Percentiles rank a stretch among this genome's conserved stretches.
Evolutionary conservation across 768 basidiomycete species (phyloP).

Genomic region (Pisolithus tinctorius): DNA sequence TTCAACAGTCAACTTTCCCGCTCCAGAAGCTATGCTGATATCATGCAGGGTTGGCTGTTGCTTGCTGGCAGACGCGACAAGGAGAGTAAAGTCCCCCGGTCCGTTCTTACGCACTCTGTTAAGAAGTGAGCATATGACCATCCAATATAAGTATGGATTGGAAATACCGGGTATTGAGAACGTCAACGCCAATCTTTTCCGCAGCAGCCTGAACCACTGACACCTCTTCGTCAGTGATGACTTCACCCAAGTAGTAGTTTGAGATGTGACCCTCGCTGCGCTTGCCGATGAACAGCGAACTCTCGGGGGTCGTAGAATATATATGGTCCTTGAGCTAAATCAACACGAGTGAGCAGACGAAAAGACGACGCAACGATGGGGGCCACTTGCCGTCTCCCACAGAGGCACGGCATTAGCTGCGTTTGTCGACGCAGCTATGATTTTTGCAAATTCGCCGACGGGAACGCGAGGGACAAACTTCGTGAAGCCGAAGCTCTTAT

Average conservation of each 20-base stretch:
- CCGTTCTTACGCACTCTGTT: slow-evolving; percentile 66
- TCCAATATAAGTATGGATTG: not conserved
- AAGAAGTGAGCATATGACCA: not conserved
- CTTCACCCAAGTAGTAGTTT: slow-evolving; percentile 78
- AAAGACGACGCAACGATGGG: not conserved
- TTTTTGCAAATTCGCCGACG: slow-evolving; percentile 52
- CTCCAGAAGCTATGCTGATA: slow-evolving; percentile 34
- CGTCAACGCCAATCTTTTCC: slow-evolving; percentile 68
- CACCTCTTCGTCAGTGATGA: slow-evolving; percentile 72
- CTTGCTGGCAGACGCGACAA: slow-evolving; percentile 62
- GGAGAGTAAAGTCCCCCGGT: slow-evolving; percentile 54
- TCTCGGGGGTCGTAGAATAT: slow-evolving; percentile 59
- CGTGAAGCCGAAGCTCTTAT: slow-evolving; percentile 76
- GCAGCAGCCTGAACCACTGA: slow-evolving; percentile 66
- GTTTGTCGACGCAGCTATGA: slow-evolving; percentile 57
- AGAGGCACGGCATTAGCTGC: slow-evolving; percentile 46
- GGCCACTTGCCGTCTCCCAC: slow-evolving; percentile 51
- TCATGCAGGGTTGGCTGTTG: slow-evolving; percentile 37
- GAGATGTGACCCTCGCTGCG: slow-evolving; percentile 69
- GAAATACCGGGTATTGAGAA: slow-evolving; percentile 72
- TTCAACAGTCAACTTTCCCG: slow-evolving; percentile 53
- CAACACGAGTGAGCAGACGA: slow-evolving; percentile 2
- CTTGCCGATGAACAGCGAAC: slow-evolving; percentile 72
- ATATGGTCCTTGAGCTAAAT: slow-evolving; percentile 66
- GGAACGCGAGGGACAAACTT: slow-evolving; percentile 77